phyloP scores from a whole-genome alignment of 1,284 basidiomycete genomes.

The Pseudozyma pruni region DNA sequence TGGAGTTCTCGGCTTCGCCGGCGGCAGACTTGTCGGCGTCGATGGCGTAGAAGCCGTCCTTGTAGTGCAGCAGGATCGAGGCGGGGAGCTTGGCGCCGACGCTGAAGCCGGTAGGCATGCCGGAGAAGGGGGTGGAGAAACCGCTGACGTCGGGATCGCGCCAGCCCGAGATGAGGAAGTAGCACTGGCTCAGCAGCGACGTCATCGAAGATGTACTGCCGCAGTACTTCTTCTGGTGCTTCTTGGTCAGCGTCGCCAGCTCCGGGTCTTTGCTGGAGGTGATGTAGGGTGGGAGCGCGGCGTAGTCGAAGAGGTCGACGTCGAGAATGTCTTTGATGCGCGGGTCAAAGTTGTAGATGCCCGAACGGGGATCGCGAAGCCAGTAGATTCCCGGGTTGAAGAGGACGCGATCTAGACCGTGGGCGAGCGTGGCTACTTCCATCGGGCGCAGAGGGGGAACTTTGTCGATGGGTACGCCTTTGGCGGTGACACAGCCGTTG shows the following conservation, averaged over 20 bases:
- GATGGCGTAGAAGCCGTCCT: slow-evolving; percentile 75
- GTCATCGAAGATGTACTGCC: slow-evolving; percentile 94
- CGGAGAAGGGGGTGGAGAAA: slow-evolving; percentile 71
- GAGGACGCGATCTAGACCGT: slow-evolving; percentile 77
- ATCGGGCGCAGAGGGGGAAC: slow-evolving; percentile 62
- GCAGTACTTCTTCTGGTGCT: slow-evolving; percentile 75
- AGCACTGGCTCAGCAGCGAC: slow-evolving; percentile 84
- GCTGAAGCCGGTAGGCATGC: slow-evolving; percentile 78
- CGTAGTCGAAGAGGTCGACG: slow-evolving; percentile 89
- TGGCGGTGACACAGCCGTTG: slow-evolving; percentile 27
- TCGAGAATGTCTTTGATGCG: slow-evolving; percentile 79
- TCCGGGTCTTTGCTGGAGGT: slow-evolving; percentile 83
- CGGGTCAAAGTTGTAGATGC: slow-evolving; percentile 85
- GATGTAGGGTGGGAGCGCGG: slow-evolving; percentile 80
- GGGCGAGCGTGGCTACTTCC: slow-evolving; percentile 77
- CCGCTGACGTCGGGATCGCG: slow-evolving; percentile 62
- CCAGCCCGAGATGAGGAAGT: slow-evolving; percentile 73
- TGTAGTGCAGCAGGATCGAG: slow-evolving; percentile 75
- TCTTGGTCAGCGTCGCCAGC: slow-evolving; percentile 75
- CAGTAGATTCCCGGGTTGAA: slow-evolving; percentile 84
- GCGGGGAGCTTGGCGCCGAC: slow-evolving; percentile 83
- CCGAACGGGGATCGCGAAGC: slow-evolving; percentile 85
- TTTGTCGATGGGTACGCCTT: slow-evolving; percentile 30
- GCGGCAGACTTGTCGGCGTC: slow-evolving; percentile 75
- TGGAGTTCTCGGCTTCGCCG: slow-evolving; percentile 59